A percentile compares a stretch with the other conserved stretches of the same genome.
phyloP scores from a whole-genome alignment of 257 asterid species.

The Craterostigma plantagineum region DNA sequence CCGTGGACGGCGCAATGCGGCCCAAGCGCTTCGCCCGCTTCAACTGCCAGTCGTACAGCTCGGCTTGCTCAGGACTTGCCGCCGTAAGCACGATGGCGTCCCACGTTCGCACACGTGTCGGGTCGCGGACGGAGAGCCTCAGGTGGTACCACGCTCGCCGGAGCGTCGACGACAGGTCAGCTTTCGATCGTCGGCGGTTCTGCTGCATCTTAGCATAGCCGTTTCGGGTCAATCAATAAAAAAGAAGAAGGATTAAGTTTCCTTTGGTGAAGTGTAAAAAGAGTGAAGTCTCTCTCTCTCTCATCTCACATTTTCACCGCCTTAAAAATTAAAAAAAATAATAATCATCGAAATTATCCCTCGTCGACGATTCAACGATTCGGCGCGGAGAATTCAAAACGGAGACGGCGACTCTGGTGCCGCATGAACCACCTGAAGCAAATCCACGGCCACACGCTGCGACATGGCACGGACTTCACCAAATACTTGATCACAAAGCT shows the following conservation, averaged over 20 bases:
- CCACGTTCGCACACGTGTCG: conserved; percentile 71
- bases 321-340: too few species aligned
- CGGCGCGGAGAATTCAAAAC: too few species aligned
- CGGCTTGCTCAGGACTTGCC: conserved; percentile 91
- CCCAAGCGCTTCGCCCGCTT: conserved; percentile 73
- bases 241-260: too few species aligned
- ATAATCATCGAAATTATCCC: too few species aligned
- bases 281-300: too few species aligned
- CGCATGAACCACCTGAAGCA: conserved; percentile 57
- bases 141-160: conserved; percentile 85
- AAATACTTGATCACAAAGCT: conserved; percentile 20
- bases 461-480: conserved; percentile 35
- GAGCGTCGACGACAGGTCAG: conserved; percentile 31
- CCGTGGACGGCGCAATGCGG: conserved; percentile 57
- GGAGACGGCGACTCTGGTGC: too few species aligned
- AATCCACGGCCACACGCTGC: conserved; percentile 41
- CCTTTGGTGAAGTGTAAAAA: too few species aligned
- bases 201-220: conserved; percentile 18
- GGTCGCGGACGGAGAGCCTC: conserved; percentile 68
- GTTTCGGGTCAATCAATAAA: background rate
- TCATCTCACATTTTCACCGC: too few species aligned
- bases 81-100: conserved; percentile 90
- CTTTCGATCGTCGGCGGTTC: conserved; percentile 20
- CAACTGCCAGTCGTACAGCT: conserved; percentile 82
- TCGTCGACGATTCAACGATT: too few species aligned